These are phyloP conservation scores for Lodderomyces theae DNA, from an alignment of 1,139 yeast species.

Conservation along the genomic window DNA sequence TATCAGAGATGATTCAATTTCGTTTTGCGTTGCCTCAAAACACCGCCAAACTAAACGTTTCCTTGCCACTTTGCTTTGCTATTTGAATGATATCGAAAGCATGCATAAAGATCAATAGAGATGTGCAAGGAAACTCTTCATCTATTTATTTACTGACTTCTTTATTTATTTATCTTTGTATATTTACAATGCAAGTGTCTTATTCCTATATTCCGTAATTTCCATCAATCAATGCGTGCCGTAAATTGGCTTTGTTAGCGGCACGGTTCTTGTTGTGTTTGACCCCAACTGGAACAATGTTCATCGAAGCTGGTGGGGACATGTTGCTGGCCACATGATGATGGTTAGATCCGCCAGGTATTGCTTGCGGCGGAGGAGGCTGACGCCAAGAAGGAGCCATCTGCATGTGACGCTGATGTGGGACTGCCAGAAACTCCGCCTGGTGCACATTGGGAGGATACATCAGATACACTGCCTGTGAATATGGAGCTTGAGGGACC, in stretches of 20 bases:
- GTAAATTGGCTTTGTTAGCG: constrained; percentile 36
- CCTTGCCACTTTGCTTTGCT: constrained; percentile 69
- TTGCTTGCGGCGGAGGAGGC: too few relatives aligned
- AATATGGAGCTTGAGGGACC: not conserved
- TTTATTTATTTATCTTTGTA: constrained; percentile 3
- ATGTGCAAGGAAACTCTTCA: constrained; percentile 11
- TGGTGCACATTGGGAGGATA: constrained; percentile 5
- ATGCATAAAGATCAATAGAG: constrained; percentile 1
- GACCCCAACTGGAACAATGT: constrained; percentile 37
- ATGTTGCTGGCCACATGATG: not conserved
- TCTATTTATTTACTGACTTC: constrained; percentile 10
- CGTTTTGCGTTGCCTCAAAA: constrained; percentile 85
- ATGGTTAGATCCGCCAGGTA: not conserved
- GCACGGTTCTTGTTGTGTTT: constrained; percentile 34
- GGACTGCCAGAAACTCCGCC: constrained; percentile 8
- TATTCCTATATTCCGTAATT: constrained; percentile 43
- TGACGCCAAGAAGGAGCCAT: not conserved
- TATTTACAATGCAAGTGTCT: too few relatives aligned
- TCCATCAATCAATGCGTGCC: constrained; percentile 43
- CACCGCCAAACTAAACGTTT: constrained; percentile 88
- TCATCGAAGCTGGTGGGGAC: constrained; percentile 29
- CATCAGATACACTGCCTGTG: not conserved
- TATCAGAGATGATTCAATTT: constrained; percentile 78
- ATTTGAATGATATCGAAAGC: constrained; percentile 27
- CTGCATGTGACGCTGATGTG: not conserved